Evolutionary conservation across 2,329 filamentous ascomycete species (phyloP).

Genomic region (Xylariaceae sp.): DNA sequence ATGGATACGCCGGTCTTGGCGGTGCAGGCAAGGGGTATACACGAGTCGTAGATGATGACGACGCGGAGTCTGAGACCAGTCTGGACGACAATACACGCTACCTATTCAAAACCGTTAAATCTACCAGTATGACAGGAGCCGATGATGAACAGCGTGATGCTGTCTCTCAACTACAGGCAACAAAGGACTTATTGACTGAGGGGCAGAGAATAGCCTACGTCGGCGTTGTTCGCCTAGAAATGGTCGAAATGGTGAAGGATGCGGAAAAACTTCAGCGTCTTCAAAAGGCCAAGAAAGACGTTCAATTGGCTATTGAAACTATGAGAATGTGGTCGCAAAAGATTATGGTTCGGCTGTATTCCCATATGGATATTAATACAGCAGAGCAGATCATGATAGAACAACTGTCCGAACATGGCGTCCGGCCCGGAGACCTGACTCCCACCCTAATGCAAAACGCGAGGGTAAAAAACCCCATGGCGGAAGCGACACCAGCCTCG

Average conservation of each 20-base stretch:
- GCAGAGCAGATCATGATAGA: conserved; percentile 98
- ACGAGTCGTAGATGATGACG: conserved; percentile 88
- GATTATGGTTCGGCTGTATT: conserved; percentile 92
- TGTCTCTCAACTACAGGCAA: conserved; percentile 86
- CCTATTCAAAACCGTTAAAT: conserved; percentile 69
- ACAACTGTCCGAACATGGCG: conserved; percentile 87
- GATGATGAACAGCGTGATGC: conserved; percentile 84
- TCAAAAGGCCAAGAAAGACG: conserved; percentile 64
- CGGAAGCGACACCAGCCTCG: conserved; percentile 31
- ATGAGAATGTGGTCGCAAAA: conserved; percentile 96
- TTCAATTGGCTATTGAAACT: conserved; percentile 65
- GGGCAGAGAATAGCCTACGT: conserved; percentile 96
- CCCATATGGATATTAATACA: conserved; percentile 91
- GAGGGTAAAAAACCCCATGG: conserved; percentile 87
- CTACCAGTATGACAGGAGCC: conserved; percentile 55
- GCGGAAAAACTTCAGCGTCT: conserved; percentile 55
- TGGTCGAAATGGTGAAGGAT: conserved; percentile 70
- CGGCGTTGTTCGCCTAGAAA: conserved; percentile 74
- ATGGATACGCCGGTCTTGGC: conserved; percentile 70
- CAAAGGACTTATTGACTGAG: conserved; percentile 90
- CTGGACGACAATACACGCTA: conserved; percentile 97
- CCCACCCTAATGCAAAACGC: conserved; percentile 86
- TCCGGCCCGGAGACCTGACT: conserved; percentile 76
- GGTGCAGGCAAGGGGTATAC: conserved; percentile 95
- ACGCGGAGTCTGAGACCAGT: conserved; percentile 87